Evolutionary conservation across 208 protist genomes (phyloP).

Genomic region (Perkinsela sp.): DNA sequence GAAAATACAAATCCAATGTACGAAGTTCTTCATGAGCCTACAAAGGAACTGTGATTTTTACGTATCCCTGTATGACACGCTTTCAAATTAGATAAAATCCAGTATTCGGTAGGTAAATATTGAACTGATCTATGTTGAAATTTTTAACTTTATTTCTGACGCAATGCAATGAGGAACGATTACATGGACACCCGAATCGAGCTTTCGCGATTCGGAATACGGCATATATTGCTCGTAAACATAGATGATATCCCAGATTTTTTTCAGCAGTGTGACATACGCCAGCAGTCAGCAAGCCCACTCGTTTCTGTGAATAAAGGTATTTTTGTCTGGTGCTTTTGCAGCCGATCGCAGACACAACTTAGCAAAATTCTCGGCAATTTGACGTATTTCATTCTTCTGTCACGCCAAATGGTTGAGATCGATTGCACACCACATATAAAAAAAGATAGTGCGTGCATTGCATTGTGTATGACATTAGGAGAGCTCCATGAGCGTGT

Average conservation of each 20-base stretch:
- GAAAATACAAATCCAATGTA: constrained; percentile 71
- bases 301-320: not conserved
- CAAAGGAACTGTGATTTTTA: not conserved
- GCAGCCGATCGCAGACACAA: not conserved
- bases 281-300: not conserved
- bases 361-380: not conserved
- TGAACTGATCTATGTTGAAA: not conserved
- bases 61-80: not conserved
- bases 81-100: not conserved
- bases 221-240: not conserved
- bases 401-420: not conserved
- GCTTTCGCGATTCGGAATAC: not conserved
- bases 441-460: not conserved
- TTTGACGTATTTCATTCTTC: not conserved
- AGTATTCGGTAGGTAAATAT: not conserved
- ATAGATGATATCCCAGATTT: not conserved
- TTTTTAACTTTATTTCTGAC: not conserved
- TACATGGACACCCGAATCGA: not conserved
- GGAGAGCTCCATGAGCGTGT: not conserved
- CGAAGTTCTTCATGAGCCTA: constrained; percentile 20
- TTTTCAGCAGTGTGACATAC: not conserved
- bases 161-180: not conserved
- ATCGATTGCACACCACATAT: not conserved
- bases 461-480: not conserved
- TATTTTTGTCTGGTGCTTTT: constrained; percentile 1